phyloP scores from a whole-genome alignment of 2,329 filamentous ascomycete species.

The Chaetoscypha palmicola region DNA sequence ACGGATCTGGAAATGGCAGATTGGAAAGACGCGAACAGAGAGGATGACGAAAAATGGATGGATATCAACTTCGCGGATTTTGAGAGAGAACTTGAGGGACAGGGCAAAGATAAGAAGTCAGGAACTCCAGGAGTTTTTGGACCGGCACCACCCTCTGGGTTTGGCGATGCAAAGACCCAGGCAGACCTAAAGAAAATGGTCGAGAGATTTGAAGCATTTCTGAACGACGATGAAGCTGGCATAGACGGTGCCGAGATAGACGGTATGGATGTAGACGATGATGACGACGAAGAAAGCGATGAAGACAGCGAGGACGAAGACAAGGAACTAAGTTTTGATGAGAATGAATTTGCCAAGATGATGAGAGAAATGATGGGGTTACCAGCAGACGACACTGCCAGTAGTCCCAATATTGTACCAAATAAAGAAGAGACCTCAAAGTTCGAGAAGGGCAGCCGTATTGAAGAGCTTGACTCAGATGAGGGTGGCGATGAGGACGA shows the following conservation, averaged over 20 bases:
- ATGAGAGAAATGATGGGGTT: slow-evolving; percentile 90
- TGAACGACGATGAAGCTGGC: slow-evolving; percentile 79
- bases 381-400: slow-evolving; percentile 30
- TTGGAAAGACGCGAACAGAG: slow-evolving; percentile 56
- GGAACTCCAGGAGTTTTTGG: slow-evolving; percentile 22
- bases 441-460: slow-evolving; percentile 6
- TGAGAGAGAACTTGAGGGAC: slow-evolving; percentile 65
- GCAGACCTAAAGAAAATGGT: slow-evolving; percentile 85
- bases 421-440: slow-evolving; percentile 5
- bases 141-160: slow-evolving; percentile 34
- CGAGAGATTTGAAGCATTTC: slow-evolving; percentile 82
- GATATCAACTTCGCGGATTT: slow-evolving; percentile 89
- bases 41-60: slow-evolving; percentile 86
- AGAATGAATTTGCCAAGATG: slow-evolving; percentile 76
- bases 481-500: slow-evolving; percentile 40
- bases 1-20: slow-evolving; percentile 61
- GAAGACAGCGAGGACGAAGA: slow-evolving; percentile 59
- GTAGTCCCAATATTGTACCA: slow-evolving; percentile 3
- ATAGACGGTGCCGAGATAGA: slow-evolving; percentile 68
- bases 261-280: slow-evolving; percentile 58
- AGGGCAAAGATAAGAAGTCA: slow-evolving; percentile 32
- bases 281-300: slow-evolving; percentile 44
- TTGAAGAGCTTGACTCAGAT: slow-evolving; percentile 25
- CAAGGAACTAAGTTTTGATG: slow-evolving; percentile 72
- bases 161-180: slow-evolving; percentile 62